A percentile compares a stretch with the other conserved stretches of the same genome.
Evolutionary conservation across 169 alveolate species (phyloP).

Genomic region (Plasmodium vivax): DNA sequence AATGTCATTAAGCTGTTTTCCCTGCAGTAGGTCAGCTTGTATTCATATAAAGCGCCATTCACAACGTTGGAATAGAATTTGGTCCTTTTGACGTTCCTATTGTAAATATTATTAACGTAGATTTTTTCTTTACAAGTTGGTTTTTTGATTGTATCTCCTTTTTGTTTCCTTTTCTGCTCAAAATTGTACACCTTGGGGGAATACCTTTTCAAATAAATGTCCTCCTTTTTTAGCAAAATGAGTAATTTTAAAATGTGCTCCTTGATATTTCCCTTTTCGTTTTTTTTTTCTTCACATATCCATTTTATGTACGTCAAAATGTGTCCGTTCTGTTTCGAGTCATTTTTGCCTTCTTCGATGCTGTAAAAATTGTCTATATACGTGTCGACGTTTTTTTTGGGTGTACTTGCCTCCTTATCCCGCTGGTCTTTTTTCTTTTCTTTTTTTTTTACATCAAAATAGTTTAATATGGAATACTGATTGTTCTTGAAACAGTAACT

Average conservation of each 20-base stretch:
- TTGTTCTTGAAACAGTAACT: constrained; percentile 6
- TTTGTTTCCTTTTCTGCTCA: constrained; percentile 27
- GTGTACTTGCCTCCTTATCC: neutral
- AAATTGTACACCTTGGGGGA: constrained; percentile 14
- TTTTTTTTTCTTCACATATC: constrained; percentile 8
- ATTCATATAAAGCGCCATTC: constrained; percentile 63
- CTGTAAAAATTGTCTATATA: constrained; percentile 35
- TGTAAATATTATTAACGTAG: constrained; percentile 69
- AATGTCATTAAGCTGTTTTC: constrained; percentile 34
- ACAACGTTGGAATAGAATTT: constrained; percentile 14
- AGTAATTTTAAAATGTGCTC: constrained; percentile 60
- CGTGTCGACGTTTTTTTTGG: neutral
- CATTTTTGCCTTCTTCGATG: constrained; percentile 1
- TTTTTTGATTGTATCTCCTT: neutral
- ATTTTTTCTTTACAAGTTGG: constrained; percentile 9
- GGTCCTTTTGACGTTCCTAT: constrained; percentile 14
- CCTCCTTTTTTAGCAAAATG: constrained; percentile 35
- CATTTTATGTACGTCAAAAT: constrained; percentile 33
- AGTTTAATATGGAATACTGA: constrained; percentile 53
- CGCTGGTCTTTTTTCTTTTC: constrained; percentile 17
- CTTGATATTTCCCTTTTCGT: constrained; percentile 20
- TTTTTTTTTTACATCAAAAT: constrained; percentile 26
- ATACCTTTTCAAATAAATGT: constrained; percentile 51
- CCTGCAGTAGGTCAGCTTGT: constrained; percentile 50
- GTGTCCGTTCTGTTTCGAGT: constrained; percentile 11